Base-by-base conservation (phyloP, 2,329 filamentous ascomycete genomes). In the Penicillium frequentans region DNA sequence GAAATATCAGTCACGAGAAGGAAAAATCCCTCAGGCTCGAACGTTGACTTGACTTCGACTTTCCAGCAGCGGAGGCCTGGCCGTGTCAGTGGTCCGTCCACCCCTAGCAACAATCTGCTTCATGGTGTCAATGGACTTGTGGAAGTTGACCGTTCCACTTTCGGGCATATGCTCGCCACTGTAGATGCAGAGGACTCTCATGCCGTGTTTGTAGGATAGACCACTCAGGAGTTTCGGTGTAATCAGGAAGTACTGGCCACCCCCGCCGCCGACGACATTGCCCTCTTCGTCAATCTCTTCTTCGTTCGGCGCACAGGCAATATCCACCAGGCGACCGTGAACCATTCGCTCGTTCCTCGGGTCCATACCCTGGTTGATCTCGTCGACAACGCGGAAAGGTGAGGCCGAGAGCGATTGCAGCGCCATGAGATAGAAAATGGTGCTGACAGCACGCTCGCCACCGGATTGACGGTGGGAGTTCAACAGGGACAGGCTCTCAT, bases 321-420 rank as follows among this genome's bases (percentile, higher is more conserved):
- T 97, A 70, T 97, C 92, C 9, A 99, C 95, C 90, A 99, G 96
- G 62, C 95, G 90, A 72, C 93, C 91, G 77, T 99, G 95, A 16
- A 99, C 93, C 86, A 97, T 96, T 66, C 95, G 90, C 77, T 99
- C 95, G 76, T 99, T 99, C 68, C 95, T 88, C 44, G 93, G 95
- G 74, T 99, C 95, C 95, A 99, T 99, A 64, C 95, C 95, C 77
- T 99, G 95, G 72, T 99, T 99, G 82, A 99, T 99, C 79, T 99
- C 95, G 76, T 99, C 95, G 57, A 99, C 95, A 49, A 99, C 93
- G 52, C 95, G 91, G 84, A 99, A 99, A 1, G 95, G 95, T 3
- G 93, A 92, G 68, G 92, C 90, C 16, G 95, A 93, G 68, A 99
- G 87, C 49, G 90, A 90, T 74, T 99, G 95, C 26, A 99, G 84